A percentile compares a stretch with the other conserved stretches of the same genome.
Conservation (phyloP, 1,284 basidiomycete genomes). For the Cryptococcus sp. region DNA sequence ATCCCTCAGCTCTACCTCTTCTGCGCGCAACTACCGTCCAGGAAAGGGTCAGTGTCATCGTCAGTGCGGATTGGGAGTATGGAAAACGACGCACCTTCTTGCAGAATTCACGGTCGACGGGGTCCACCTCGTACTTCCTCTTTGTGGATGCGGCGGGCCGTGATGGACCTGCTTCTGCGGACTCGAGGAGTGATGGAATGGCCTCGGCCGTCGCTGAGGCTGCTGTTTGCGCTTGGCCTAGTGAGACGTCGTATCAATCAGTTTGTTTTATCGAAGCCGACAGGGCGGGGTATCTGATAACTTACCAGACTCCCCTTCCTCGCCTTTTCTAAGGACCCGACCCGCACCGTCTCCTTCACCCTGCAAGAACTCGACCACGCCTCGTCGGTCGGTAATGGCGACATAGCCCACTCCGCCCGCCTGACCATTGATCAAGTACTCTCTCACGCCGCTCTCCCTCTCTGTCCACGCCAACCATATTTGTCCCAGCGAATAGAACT, state of each 20-base stretch:
- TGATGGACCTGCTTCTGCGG: slow-evolving; percentile 51
- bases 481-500: slow-evolving; percentile 76
- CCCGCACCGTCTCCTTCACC: slow-evolving; percentile 60
- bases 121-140: slow-evolving; percentile 74
- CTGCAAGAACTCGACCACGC: slow-evolving; percentile 78
- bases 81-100: slow-evolving; percentile 58
- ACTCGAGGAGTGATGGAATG: slow-evolving; percentile 49
- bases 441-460: slow-evolving; percentile 69
- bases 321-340: slow-evolving; percentile 62
- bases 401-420: slow-evolving; percentile 74
- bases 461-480: slow-evolving; percentile 77
- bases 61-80: background rate
- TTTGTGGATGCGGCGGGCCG: slow-evolving; percentile 61
- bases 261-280: no score
- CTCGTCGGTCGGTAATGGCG: slow-evolving; percentile 79
- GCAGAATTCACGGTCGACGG: slow-evolving; percentile 75
- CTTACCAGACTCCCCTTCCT: slow-evolving; percentile 57
- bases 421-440: slow-evolving; percentile 82
- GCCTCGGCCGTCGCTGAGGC: slow-evolving; percentile 27
- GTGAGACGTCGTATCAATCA: background rate
- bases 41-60: no score
- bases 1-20: slow-evolving; percentile 48
- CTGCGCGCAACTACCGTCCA: slow-evolving; percentile 35
- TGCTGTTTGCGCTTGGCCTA: slow-evolving; percentile 11
- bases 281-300: slow-evolving; percentile 11